A percentile compares a stretch with the other conserved stretches of the same genome.
Conservation (phyloP, 441 rosid species). For the Iberis amara region DNA sequence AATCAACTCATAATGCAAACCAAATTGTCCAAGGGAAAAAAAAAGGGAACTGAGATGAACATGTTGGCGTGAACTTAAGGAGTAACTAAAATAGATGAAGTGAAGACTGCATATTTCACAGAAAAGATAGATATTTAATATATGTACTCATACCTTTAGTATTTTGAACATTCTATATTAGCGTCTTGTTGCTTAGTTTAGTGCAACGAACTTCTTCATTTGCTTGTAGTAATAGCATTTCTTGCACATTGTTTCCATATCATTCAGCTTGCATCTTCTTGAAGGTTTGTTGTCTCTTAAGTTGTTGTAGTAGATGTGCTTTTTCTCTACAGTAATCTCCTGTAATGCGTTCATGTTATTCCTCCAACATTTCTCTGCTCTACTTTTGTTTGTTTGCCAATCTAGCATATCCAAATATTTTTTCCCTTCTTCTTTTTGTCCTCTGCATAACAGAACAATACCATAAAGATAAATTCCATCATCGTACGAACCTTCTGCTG, state of each 20-base stretch:
- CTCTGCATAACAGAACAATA: not conserved
- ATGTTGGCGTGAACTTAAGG: no score
- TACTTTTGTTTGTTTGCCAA: not conserved
- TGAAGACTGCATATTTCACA: no score
- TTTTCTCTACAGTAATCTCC: not conserved
- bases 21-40: no score
- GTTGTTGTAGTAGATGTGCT: not conserved
- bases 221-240: not conserved
- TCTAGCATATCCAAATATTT: not conserved
- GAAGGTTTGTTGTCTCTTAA: not conserved
- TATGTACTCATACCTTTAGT: no score
- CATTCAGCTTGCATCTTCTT: not conserved
- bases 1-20: no score
- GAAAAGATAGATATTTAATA: no score
- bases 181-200: no score
- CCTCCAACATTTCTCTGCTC: not conserved
- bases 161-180: no score
- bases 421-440: not conserved
- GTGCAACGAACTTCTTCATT: not conserved
- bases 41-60: no score
- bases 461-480: not conserved
- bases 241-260: not conserved
- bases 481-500: not conserved
- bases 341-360: not conserved
- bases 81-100: no score